These are phyloP conservation scores for Volutella citrinella DNA, from an alignment of 2,329 filamentous ascomycete genomes.

Conservation along the genomic window DNA sequence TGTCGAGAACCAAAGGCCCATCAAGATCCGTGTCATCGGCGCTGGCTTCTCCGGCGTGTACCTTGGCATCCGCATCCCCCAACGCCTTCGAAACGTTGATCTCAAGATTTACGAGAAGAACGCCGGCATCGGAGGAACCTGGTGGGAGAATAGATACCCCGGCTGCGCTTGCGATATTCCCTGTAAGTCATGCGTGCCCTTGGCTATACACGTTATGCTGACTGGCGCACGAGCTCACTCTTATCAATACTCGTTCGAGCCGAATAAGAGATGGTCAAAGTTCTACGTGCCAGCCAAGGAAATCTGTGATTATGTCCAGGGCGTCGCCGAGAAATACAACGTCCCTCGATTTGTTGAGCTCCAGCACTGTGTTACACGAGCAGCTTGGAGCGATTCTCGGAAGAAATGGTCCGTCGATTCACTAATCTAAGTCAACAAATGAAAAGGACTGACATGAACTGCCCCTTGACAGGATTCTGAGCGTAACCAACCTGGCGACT, in stretches of 20 bases:
- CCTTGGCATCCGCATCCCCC: conserved; percentile 2
- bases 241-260: conserved; percentile 9
- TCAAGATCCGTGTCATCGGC: conserved; percentile 8
- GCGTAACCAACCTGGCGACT: conserved; percentile 1
- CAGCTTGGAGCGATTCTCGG: conserved; percentile 1
- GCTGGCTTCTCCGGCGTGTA: conserved; percentile 13
- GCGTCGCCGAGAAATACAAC: conserved; percentile 8
- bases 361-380: conserved; percentile 3
- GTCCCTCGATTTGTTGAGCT: conserved; percentile 8
- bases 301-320: conserved; percentile 10
- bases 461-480: conserved; percentile 2
- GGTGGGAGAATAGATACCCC: conserved; percentile 5
- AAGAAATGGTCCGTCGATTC: conserved; percentile 12
- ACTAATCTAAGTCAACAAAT: not conserved
- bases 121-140: conserved; percentile 5
- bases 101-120: conserved; percentile 10
- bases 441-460: not conserved
- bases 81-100: conserved; percentile 8
- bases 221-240: conserved; percentile 4
- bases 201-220: no score
- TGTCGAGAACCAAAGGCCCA: conserved; percentile 10
- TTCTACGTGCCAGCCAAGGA: conserved; percentile 9
- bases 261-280: conserved; percentile 9
- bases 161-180: conserved; percentile 14
- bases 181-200: no score